Evolutionary conservation across 768 basidiomycete genomes (phyloP).

Genomic region (Psilocybe azurescens): DNA sequence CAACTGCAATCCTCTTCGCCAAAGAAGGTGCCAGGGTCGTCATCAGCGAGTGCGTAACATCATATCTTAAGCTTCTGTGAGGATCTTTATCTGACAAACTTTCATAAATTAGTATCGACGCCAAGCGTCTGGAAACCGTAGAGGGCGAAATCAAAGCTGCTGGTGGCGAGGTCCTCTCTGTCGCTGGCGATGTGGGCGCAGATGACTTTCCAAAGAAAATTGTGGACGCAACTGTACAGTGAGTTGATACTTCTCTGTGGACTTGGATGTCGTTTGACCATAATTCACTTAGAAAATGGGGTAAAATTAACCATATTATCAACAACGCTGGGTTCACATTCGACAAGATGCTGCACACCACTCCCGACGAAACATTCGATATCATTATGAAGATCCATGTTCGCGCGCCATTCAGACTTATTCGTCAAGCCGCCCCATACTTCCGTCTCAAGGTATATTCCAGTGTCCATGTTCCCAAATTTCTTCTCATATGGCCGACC

Average conservation of each 20-base stretch:
- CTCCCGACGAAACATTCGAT: slow-evolving; percentile 81
- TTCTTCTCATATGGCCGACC: neutral
- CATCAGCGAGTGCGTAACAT: slow-evolving; percentile 75
- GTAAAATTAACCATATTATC: slow-evolving; percentile 86
- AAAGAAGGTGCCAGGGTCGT: slow-evolving; percentile 89
- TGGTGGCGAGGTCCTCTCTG: slow-evolving; percentile 76
- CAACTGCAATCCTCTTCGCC: slow-evolving; percentile 77
- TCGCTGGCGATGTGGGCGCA: slow-evolving; percentile 82
- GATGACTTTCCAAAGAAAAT: slow-evolving; percentile 85
- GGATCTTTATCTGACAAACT: neutral
- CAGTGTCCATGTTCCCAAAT: neutral
- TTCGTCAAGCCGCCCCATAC: slow-evolving; percentile 84
- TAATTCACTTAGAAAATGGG: slow-evolving; percentile 60
- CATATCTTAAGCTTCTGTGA: neutral
- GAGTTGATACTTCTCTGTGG: slow-evolving; percentile 27
- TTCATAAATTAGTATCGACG: slow-evolving; percentile 64
- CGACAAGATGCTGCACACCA: slow-evolving; percentile 90
- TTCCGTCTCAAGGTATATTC: slow-evolving; percentile 71
- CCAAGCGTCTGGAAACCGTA: slow-evolving; percentile 66
- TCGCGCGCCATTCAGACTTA: slow-evolving; percentile 83
- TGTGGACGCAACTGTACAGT: slow-evolving; percentile 78
- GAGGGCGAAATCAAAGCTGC: slow-evolving; percentile 73
- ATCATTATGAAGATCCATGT: slow-evolving; percentile 87
- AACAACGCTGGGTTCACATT: slow-evolving; percentile 87
- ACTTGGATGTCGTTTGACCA: slow-evolving; percentile 48